Conservation (phyloP, 2,329 filamentous ascomycete species). For the Fusarium neocosmosporiellum region DNA sequence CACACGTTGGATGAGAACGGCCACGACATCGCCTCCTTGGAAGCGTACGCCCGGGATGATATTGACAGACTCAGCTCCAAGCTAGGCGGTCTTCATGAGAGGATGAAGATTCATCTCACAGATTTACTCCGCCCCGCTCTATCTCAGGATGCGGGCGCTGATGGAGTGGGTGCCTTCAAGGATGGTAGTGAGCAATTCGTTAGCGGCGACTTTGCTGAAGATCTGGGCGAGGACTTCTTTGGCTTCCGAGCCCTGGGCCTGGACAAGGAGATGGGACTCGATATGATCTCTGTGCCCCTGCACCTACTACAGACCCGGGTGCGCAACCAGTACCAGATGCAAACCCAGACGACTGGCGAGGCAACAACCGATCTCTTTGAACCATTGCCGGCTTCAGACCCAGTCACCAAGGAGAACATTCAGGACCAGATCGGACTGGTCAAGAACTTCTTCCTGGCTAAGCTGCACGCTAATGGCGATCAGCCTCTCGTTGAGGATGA, state of each 20-base stretch:
- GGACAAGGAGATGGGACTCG: slow-evolving; percentile 88
- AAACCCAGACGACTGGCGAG: slow-evolving; percentile 71
- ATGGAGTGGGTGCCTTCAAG: slow-evolving; percentile 91
- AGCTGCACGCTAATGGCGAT: slow-evolving; percentile 84
- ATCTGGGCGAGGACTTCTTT: slow-evolving; percentile 98
- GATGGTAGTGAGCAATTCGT: slow-evolving; percentile 98
- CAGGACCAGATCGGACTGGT: slow-evolving; percentile 86
- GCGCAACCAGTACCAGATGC: slow-evolving; percentile 84
- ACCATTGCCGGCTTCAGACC: slow-evolving; percentile 75
- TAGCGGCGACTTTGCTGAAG: slow-evolving; percentile 95
- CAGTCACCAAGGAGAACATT: slow-evolving; percentile 83
- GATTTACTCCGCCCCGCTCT: slow-evolving; percentile 93
- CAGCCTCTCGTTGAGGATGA: slow-evolving; percentile 92
- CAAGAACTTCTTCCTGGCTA: slow-evolving; percentile 90
- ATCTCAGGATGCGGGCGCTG: slow-evolving; percentile 76
- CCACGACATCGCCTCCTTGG: slow-evolving; percentile 81
- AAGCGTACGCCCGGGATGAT: slow-evolving; percentile 91
- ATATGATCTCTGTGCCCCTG: slow-evolving; percentile 89
- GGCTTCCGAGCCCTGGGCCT: slow-evolving; percentile 96
- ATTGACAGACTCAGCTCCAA: slow-evolving; percentile 87
- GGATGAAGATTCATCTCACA: slow-evolving; percentile 93
- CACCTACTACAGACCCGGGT: slow-evolving; percentile 94
- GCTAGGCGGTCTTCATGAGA: slow-evolving; percentile 86
- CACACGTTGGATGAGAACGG: slow-evolving; percentile 89
- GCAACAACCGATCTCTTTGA: slow-evolving; percentile 72